A percentile compares a stretch with the other conserved stretches of the same genome.
Evolutionary conservation across 73 alveolate species (phyloP).

Genomic region (Paramecium caudatum): DNA sequence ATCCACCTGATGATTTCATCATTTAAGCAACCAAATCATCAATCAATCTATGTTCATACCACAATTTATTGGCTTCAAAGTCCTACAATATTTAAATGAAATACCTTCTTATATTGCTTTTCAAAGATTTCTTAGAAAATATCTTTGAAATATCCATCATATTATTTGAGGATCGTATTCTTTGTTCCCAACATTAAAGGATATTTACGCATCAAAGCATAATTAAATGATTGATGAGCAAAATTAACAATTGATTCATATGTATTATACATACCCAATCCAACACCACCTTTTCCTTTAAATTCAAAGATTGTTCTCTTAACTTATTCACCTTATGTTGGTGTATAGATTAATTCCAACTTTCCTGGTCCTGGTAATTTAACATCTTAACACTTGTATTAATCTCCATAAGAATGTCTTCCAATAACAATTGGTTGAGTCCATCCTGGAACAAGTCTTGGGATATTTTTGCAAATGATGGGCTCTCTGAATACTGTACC

Average conservation of each 20-base stretch:
- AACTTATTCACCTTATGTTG: constrained; percentile 81
- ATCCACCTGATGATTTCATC: constrained; percentile 87
- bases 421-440: constrained; percentile 92
- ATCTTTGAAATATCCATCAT: constrained; percentile 94
- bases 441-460: constrained; percentile 95
- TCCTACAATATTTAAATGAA: neutral
- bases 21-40: constrained; percentile 88
- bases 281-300: constrained; percentile 88
- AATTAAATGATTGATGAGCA: constrained; percentile 88
- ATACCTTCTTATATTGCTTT: constrained; percentile 64
- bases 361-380: constrained; percentile 86
- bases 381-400: constrained; percentile 89
- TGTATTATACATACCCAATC: constrained; percentile 94
- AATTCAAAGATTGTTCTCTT: constrained; percentile 82
- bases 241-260: constrained; percentile 87
- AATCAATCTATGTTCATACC: constrained; percentile 93
- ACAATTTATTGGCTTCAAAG: constrained; percentile 83
- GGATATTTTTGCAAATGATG: constrained; percentile 88
- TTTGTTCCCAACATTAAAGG: constrained; percentile 92
- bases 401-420: constrained; percentile 95
- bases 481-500: constrained; percentile 97
- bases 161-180: constrained; percentile 91
- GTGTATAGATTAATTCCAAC: constrained; percentile 82
- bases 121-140: constrained; percentile 88
- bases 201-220: constrained; percentile 84